Base-by-base conservation (phyloP, 352 stramenopile species). In the Globisporangium echinulatum region DNA sequence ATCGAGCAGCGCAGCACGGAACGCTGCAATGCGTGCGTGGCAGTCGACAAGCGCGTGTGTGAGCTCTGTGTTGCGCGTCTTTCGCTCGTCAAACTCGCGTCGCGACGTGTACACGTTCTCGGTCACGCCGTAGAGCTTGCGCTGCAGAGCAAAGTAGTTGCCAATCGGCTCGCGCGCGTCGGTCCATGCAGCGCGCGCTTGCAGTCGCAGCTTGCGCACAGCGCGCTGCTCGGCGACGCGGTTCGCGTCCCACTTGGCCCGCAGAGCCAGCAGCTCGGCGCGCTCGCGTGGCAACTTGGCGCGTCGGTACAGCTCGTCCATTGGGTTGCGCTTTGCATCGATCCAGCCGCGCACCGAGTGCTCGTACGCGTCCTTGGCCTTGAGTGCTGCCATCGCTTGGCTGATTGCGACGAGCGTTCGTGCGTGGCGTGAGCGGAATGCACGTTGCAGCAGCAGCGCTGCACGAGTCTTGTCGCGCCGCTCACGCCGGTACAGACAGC, bases 41-140 rank as follows among this genome's bases (percentile, higher is more conserved):
- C 82, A 52, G 9, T 79, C 67, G 17, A 61, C 14, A 10, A 86
- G 57, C 54, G 85, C 63, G 4, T 43, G 14, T 46, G 64, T 49
- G 9, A 87, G 64, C 38, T 25, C 25, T 25, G 25, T 25, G 60
- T 63, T 13, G 13, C 66, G 67, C 52, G 70, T 65, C 52, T 77
- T 59, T 5, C 75, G 72, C 56, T 79, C 60, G 5, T 58, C 14
- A 7, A 66, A 64, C 53, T 87, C 77, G n/a, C 63, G 67, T 53
- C 76, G 68, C n/a, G 75, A 79, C 15, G 77, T 56, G 67, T 89
- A 89, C 47, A 89, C 77, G 48, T 78, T 87, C 62, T 89, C 79
- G 7, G 77, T 85, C 44, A 89, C 77, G 43, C 79, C 79, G 56
- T 85, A 87, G 38, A 89, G 68, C 49, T 85, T 81, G 36, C 68